These are phyloP conservation scores for Clavaria fumosa DNA, from an alignment of 768 basidiomycete genomes.

Conservation along the genomic window DNA sequence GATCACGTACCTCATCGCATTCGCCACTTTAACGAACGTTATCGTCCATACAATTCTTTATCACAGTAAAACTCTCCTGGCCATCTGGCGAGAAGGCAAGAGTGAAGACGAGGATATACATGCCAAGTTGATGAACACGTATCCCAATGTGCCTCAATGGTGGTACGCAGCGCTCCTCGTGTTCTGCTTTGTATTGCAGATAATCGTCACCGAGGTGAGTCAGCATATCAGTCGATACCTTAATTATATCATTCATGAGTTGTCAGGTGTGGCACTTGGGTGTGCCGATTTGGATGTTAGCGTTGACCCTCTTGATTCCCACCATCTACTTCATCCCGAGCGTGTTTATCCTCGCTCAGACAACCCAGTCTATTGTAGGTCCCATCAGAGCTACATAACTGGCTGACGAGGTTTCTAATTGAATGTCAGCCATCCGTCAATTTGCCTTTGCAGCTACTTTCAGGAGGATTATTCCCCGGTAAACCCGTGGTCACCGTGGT, in stretches of 20 bases:
- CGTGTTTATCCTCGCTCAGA: constrained; percentile 15
- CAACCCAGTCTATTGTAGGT: constrained; percentile 37
- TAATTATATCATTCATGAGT: constrained; percentile 17
- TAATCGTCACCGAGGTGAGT: constrained; percentile 4
- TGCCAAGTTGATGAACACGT: constrained; percentile 45
- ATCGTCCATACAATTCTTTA: constrained; percentile 77
- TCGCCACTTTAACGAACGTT: constrained; percentile 59
- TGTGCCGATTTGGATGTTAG: constrained; percentile 69
- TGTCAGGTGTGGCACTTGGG: constrained; percentile 63
- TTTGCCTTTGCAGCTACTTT: no score
- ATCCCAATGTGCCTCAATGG: no score
- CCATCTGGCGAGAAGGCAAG: no score
- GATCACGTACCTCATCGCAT: constrained; percentile 57
- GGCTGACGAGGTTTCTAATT: no score
- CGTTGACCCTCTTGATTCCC: constrained; percentile 32
- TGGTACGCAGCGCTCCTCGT: no score
- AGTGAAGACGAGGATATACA: no score
- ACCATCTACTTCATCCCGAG: constrained; percentile 53
- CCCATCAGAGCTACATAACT: constrained; percentile 68
- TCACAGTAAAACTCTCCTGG: no score
- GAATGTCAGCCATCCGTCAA: no score
- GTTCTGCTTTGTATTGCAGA: constrained; percentile 6
- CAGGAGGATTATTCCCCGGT: no score
- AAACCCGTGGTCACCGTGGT: constrained; percentile 84
- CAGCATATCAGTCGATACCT: no score